Percentiles rank a stretch among this genome's conserved stretches.
These are phyloP conservation scores for Colletotrichum musae DNA, from an alignment of 2,329 filamentous ascomycete species.

Conservation along the genomic window DNA sequence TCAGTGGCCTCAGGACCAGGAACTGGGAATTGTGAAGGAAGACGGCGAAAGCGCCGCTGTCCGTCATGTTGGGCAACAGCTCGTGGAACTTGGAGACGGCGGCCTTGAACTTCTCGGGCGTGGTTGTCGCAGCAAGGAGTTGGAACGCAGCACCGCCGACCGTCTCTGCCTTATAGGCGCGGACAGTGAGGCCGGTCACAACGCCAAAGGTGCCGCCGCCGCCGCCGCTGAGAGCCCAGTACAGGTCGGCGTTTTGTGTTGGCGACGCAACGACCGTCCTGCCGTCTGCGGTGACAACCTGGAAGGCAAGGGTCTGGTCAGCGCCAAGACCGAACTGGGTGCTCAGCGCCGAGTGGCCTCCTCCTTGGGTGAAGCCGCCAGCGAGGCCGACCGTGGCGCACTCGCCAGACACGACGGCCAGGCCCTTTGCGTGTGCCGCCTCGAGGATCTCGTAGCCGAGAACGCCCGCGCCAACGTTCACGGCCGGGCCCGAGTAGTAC, in stretches of 20 bases:
- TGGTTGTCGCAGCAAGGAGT: conserved; percentile 48
- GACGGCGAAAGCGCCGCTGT: conserved; percentile 63
- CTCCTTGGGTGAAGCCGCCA: conserved; percentile 64
- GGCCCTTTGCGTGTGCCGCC: conserved; percentile 49
- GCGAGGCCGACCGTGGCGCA: conserved; percentile 49
- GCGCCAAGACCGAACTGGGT: conserved; percentile 62
- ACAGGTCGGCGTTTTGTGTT: conserved; percentile 62
- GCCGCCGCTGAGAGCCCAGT: conserved; percentile 68
- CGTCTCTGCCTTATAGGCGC: conserved; percentile 59
- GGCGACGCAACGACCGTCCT: conserved; percentile 57
- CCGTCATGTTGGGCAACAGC: conserved; percentile 61
- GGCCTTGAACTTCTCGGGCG: conserved; percentile 61
- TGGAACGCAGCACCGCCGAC: conserved; percentile 61
- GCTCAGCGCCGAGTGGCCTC: conserved; percentile 60
- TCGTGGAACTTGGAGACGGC: conserved; percentile 60
- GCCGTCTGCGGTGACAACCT: conserved; percentile 62
- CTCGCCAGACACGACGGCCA: conserved; percentile 39
- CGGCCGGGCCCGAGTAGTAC: conserved; percentile 65
- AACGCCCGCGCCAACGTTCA: conserved; percentile 69
- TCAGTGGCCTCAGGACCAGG: conserved; percentile 57
- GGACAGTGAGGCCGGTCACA: conserved; percentile 64
- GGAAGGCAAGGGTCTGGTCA: conserved; percentile 62
- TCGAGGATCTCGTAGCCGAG: conserved; percentile 61
- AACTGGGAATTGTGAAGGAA: conserved; percentile 62
- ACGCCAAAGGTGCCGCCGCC: conserved; percentile 68